Evolutionary conservation across 148 eudicot species (phyloP).

Genomic region (Silene conica): DNA sequence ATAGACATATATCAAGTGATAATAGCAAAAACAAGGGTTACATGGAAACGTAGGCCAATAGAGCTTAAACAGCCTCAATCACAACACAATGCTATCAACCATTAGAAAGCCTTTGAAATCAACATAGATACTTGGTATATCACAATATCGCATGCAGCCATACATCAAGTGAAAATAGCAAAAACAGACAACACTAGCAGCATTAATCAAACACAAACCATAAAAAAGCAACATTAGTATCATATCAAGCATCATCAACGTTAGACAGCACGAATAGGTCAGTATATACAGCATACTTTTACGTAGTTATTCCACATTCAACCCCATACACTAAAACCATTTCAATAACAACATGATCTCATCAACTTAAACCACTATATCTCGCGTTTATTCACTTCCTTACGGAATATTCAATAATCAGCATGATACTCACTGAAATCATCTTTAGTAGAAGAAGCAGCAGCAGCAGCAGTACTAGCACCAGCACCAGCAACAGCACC

Average conservation of each 20-base stretch:
- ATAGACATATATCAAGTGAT: background rate
- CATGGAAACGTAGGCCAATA: too few species aligned
- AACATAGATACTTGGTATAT: too few species aligned
- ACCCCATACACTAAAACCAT: background rate
- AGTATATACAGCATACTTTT: conserved; percentile 6
- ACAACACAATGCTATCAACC: too few species aligned
- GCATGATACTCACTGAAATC: conserved; percentile 55
- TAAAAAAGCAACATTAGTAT: background rate
- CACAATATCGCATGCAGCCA: background rate
- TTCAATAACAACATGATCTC: background rate
- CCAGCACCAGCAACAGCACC: conserved; percentile 11
- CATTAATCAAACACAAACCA: background rate
- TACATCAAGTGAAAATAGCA: background rate
- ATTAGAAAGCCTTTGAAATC: too few species aligned
- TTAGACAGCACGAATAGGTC: background rate
- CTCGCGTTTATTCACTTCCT: background rate
- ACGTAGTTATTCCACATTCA: background rate
- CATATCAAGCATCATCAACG: background rate
- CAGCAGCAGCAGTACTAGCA: conserved; percentile 1
- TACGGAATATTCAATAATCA: conserved; percentile 19
- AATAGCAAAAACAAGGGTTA: background rate
- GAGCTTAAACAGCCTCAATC: too few species aligned
- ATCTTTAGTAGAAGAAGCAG: conserved; percentile 32
- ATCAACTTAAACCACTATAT: background rate
- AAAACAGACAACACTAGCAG: background rate